Conservation (phyloP, 1,139 yeast genomes). For the Candida sp. region DNA sequence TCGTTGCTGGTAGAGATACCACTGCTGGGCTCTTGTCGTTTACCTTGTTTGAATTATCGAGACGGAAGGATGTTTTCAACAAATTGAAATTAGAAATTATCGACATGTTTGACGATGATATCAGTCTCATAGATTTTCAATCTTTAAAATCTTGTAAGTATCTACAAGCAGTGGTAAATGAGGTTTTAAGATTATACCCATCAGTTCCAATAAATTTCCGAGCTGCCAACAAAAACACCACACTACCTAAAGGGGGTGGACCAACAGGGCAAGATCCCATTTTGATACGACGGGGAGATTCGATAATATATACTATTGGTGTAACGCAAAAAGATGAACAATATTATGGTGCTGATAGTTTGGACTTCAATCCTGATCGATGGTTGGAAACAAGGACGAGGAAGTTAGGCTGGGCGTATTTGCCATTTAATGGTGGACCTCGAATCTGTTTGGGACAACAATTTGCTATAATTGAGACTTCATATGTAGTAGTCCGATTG, state of each 20-base stretch:
- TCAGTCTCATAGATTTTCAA: slow-evolving; percentile 44
- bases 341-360: slow-evolving; percentile 48
- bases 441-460: slow-evolving; percentile 62
- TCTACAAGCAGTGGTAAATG: slow-evolving; percentile 46
- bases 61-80: slow-evolving; percentile 35
- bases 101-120: slow-evolving; percentile 24
- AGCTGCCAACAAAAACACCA: slow-evolving; percentile 26
- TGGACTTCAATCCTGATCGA: slow-evolving; percentile 47
- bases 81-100: slow-evolving; percentile 32
- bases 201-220: slow-evolving; percentile 54
- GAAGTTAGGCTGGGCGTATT: slow-evolving; percentile 49
- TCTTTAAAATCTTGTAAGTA: slow-evolving; percentile 47
- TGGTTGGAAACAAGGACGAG: slow-evolving; percentile 35
- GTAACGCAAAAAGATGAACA: slow-evolving; percentile 43
- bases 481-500: slow-evolving; percentile 45
- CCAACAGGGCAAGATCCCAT: slow-evolving; percentile 41
- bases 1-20: slow-evolving; percentile 57
- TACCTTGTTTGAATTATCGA: slow-evolving; percentile 40
- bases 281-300: slow-evolving; percentile 43
- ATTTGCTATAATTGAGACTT: slow-evolving; percentile 56
- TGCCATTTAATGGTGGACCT: slow-evolving; percentile 64
- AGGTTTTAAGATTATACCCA: slow-evolving; percentile 52
- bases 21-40: slow-evolving; percentile 54
- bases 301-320: slow-evolving; percentile 41
- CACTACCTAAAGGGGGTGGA: slow-evolving; percentile 56